Base-by-base conservation (phyloP, 2,329 filamentous ascomycete genomes). In the Neophaeococcomyces mojaviensis region DNA sequence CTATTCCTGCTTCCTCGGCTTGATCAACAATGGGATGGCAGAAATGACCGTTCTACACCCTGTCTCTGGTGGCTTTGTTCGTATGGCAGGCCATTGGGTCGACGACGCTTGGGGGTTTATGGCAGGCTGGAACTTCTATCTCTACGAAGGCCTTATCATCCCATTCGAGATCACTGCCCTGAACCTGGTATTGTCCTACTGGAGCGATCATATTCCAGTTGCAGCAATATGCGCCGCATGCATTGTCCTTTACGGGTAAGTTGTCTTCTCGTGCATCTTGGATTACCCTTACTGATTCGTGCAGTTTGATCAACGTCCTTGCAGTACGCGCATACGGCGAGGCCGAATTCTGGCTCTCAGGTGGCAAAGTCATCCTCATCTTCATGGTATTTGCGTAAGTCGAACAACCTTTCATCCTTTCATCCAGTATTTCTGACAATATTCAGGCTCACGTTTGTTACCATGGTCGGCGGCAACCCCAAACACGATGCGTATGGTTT, bases 381-480 rank as follows among this genome's bases (percentile, higher is more conserved):
- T 62, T 85, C 22, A 80, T 75, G 1, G 39, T 64, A 13, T 82
- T 90, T 50, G 84, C 44, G 28, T 40, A 85, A 28, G 24, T 28
- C 10, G 10, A 10, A 28, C 66, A 28, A 10, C 24, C 10, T 28
- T 28, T 10, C 10, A 28, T 13, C 12, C 10, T 5, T 28, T 28
- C 10, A n/a, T 36, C 13, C 18, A 18, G 24, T 32, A 71, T 86
- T 53, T 54, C 76, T 51, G 86, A 28, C 24, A 28, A 6, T 28
- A 28, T 28, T 10, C 24, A 28, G 24, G 24, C 24, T 86, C 65
- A 88, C 86, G 10, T 86, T 92, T 58, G 72, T 92, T 52, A 79
- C 82, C 48, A 89, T 89, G 81, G 69, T 89, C 1, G 86, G 86
- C 4, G 86, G 84, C 3, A 89, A 88, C 54, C 86, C 87, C 0